Conservation (phyloP, 495 filamentous ascomycete genomes). For the Penicillium paxilli region DNA sequence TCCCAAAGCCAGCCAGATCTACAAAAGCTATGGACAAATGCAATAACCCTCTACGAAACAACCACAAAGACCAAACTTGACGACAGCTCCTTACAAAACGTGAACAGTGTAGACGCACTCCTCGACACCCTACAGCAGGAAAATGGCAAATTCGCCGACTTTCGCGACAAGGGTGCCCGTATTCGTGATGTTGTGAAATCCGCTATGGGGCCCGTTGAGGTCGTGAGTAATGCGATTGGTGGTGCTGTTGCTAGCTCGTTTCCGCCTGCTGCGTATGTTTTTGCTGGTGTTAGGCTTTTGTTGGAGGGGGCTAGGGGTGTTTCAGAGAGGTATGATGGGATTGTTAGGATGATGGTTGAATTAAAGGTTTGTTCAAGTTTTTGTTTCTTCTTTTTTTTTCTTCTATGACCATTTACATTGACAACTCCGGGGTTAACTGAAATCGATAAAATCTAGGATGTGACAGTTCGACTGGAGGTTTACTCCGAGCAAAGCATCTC, state of each 20-base stretch:
- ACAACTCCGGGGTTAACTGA: background rate
- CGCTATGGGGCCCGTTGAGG: background rate
- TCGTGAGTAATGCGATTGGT: background rate
- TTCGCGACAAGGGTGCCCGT: background rate
- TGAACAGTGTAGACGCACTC: background rate
- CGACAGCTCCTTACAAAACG: too few species aligned
- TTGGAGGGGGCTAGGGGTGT: background rate
- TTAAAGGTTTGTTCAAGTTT: background rate
- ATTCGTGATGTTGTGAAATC: background rate
- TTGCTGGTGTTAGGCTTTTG: background rate
- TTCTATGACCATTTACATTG: too few species aligned
- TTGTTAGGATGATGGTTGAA: background rate
- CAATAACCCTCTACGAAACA: too few species aligned
- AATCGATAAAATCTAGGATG: background rate
- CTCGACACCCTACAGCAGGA: background rate
- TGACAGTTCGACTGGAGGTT: background rate
- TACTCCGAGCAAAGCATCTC: background rate
- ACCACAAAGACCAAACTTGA: too few species aligned
- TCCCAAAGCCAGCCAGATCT: too few species aligned
- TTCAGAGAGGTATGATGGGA: background rate
- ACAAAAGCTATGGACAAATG: too few species aligned
- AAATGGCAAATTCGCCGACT: background rate
- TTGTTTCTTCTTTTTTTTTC: too few species aligned
- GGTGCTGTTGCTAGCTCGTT: background rate
- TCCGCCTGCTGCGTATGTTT: background rate